Percentiles rank a stretch among this genome's conserved stretches.
These are phyloP conservation scores for Diaporthe vaccinii DNA, from an alignment of 2,329 filamentous ascomycete species.

Conservation along the genomic window DNA sequence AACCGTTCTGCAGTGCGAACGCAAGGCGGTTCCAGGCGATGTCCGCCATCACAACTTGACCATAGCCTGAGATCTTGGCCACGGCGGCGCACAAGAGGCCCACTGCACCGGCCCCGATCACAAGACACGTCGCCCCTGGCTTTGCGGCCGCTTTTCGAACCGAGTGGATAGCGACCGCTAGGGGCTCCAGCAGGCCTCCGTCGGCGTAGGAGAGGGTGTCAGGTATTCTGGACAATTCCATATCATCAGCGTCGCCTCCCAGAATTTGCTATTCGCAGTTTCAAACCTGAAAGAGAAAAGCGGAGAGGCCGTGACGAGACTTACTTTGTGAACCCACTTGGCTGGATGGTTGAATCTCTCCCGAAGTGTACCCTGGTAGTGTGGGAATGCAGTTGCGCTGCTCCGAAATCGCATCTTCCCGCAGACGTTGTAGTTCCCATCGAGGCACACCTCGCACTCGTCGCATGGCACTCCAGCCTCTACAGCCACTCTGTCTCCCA, in stretches of 20 bases:
- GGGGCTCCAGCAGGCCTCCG: constrained; percentile 42
- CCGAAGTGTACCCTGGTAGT: constrained; percentile 30
- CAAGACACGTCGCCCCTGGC: neutral
- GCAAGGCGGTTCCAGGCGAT: constrained; percentile 16
- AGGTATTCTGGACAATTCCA: neutral
- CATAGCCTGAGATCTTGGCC: constrained; percentile 5
- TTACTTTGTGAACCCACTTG: constrained; percentile 23
- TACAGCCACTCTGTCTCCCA: constrained; percentile 26
- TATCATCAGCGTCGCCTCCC: neutral
- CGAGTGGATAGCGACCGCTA: constrained; percentile 41
- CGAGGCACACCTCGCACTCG: constrained; percentile 15
- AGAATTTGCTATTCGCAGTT: too few relatives aligned
- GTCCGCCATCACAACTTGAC: constrained; percentile 21
- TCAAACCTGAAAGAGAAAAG: too few relatives aligned
- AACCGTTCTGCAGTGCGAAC: constrained; percentile 38
- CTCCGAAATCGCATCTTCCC: constrained; percentile 28
- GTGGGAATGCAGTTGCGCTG: constrained; percentile 24
- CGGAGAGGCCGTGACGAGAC: constrained; percentile 50
- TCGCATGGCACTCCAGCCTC: constrained; percentile 26
- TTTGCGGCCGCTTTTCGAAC: constrained; percentile 32
- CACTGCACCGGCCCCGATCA: constrained; percentile 24
- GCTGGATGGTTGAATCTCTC: constrained; percentile 27
- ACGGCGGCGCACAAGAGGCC: constrained; percentile 26
- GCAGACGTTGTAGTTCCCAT: constrained; percentile 31
- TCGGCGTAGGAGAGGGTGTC: constrained; percentile 27